A percentile compares a stretch with the other conserved stretches of the same genome.
These are phyloP conservation scores for Cenchrus fungigraminus DNA, from an alignment of 176 grass and related monocot genomes.

Conservation along the genomic window DNA sequence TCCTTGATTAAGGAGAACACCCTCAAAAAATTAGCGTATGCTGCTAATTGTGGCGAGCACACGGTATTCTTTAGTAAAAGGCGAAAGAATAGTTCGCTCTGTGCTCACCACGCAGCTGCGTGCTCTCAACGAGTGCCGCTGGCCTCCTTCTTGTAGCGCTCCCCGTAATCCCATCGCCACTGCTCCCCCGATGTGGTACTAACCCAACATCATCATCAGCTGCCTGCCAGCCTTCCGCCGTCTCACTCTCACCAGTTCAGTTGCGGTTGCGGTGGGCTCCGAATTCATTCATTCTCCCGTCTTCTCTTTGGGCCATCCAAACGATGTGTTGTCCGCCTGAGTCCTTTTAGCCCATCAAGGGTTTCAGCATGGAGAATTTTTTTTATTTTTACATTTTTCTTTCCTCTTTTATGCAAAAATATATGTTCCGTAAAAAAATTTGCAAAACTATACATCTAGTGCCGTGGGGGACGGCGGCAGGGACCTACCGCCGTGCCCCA, in stretches of 20 bases:
- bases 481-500: too few relatives aligned
- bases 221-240: background rate
- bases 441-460: too few relatives aligned
- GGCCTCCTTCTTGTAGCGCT: background rate
- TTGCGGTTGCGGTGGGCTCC: background rate
- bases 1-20: background rate
- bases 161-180: background rate
- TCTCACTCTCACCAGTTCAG: background rate
- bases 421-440: too few relatives aligned
- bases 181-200: background rate
- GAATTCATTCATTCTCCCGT: background rate
- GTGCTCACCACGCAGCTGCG: constrained; percentile 67
- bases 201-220: background rate
- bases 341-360: background rate
- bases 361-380: background rate
- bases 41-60: constrained; percentile 45
- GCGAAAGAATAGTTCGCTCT: constrained; percentile 86
- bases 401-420: too few relatives aligned
- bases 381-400: too few relatives aligned
- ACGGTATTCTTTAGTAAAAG: constrained; percentile 94
- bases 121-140: background rate
- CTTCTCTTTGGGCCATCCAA: background rate
- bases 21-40: constrained; percentile 52
- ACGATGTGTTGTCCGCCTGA: background rate
- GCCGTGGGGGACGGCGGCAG: too few relatives aligned